These are phyloP conservation scores for Carex kokanica DNA, from an alignment of 176 grass and related monocot genomes.

Conservation along the genomic window DNA sequence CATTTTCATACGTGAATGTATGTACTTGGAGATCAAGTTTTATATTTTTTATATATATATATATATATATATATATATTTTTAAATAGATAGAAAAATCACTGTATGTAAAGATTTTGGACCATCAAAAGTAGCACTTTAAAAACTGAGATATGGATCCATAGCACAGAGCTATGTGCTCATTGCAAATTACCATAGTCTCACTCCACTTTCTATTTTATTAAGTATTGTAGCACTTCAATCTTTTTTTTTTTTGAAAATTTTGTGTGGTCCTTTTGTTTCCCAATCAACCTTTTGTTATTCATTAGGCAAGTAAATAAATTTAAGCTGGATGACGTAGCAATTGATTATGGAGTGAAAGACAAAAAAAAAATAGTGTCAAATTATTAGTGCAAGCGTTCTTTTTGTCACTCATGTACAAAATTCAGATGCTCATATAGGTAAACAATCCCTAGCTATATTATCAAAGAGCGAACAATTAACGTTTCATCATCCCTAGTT, in stretches of 20 bases:
- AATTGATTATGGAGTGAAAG: not conserved
- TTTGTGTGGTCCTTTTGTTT: not conserved
- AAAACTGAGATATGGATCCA: too few relatives aligned
- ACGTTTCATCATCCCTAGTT: not conserved
- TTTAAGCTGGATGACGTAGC: not conserved
- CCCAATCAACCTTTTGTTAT: not conserved
- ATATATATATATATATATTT: too few relatives aligned
- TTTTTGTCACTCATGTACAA: not conserved
- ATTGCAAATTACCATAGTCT: too few relatives aligned
- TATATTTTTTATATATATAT: too few relatives aligned
- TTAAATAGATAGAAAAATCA: too few relatives aligned
- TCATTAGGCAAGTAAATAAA: slow-evolving; percentile 1
- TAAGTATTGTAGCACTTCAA: not conserved
- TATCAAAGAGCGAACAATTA: not conserved
- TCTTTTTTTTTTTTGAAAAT: not conserved
- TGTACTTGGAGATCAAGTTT: too few relatives aligned
- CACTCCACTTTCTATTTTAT: not conserved
- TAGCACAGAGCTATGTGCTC: too few relatives aligned
- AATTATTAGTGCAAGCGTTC: not conserved
- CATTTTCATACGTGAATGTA: too few relatives aligned
- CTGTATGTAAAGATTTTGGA: too few relatives aligned
- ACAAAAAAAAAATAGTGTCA: not conserved
- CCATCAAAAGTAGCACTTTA: too few relatives aligned
- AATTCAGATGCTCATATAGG: not conserved
- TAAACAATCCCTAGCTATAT: not conserved